Percentiles rank a stretch among this genome's conserved stretches.
phyloP scores from a whole-genome alignment of 2,329 filamentous ascomycete genomes.

The Ampelomyces quisqualis region DNA sequence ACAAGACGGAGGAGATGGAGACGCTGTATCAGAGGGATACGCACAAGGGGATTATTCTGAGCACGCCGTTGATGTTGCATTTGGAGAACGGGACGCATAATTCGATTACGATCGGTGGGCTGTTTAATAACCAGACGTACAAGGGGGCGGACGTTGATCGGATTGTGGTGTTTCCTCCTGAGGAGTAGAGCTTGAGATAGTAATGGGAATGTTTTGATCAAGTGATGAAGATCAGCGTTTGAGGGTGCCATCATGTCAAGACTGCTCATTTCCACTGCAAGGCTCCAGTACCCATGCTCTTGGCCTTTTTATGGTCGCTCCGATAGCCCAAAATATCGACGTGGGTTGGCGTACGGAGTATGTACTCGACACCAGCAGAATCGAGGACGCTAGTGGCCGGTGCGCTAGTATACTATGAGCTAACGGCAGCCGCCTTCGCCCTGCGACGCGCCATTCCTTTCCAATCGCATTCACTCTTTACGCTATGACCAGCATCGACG shows the following conservation, averaged over 20 bases:
- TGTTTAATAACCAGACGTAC: constrained; percentile 58
- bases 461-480: neutral
- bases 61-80: constrained; percentile 57
- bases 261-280: no score
- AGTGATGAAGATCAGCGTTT: no score
- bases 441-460: neutral
- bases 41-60: constrained; percentile 61
- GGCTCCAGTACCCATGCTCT: no score
- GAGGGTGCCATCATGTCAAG: no score
- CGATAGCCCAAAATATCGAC: no score
- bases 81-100: constrained; percentile 59
- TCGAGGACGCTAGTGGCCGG: no score
- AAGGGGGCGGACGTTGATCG: constrained; percentile 61
- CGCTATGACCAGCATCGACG: constrained; percentile 62
- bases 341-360: no score
- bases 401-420: no score
- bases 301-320: no score
- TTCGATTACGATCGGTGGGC: constrained; percentile 59
- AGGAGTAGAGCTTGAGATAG: constrained; percentile 35
- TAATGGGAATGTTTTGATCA: no score
- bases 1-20: constrained; percentile 51
- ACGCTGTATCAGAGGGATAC: constrained; percentile 58
- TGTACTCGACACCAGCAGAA: no score
- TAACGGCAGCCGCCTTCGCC: neutral
- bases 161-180: constrained; percentile 61